These are phyloP conservation scores for Gossypioides kirkii DNA, from an alignment of 345 rosid genomes.

Conservation along the genomic window DNA sequence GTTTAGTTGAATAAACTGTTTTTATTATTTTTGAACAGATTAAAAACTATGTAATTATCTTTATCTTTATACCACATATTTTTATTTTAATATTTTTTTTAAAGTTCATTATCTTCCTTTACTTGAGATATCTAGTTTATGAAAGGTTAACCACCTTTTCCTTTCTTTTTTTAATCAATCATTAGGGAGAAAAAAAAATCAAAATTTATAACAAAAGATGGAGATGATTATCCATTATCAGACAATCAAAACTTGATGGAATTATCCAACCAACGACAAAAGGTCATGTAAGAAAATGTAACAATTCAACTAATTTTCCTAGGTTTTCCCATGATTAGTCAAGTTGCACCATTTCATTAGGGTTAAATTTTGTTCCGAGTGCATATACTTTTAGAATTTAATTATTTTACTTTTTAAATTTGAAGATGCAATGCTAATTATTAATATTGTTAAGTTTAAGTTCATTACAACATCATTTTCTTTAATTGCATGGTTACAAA, in stretches of 20 bases:
- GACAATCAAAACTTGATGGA: not conserved
- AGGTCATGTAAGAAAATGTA: not conserved
- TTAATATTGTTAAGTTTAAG: no score
- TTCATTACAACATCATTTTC: no score
- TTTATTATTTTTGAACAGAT: not conserved
- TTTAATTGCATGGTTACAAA: no score
- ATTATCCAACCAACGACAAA: not conserved
- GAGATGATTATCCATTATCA: not conserved
- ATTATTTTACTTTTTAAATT: no score
- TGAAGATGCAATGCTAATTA: no score
- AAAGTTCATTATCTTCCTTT: not conserved
- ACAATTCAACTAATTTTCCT: not conserved
- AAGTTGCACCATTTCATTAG: not conserved
- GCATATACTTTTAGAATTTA: no score
- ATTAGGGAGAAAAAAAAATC: not conserved
- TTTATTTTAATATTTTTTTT: not conserved
- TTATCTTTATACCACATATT: not conserved
- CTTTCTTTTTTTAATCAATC: not conserved
- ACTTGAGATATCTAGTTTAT: not conserved
- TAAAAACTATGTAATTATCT: not conserved
- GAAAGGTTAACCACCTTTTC: not conserved
- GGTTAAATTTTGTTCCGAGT: no score
- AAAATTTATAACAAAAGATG: not conserved
- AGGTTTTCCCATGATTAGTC: not conserved
- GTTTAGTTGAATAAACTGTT: not conserved